These are phyloP conservation scores for Cucumis melo DNA, from an alignment of 306 rosid genomes.

Conservation along the genomic window DNA sequence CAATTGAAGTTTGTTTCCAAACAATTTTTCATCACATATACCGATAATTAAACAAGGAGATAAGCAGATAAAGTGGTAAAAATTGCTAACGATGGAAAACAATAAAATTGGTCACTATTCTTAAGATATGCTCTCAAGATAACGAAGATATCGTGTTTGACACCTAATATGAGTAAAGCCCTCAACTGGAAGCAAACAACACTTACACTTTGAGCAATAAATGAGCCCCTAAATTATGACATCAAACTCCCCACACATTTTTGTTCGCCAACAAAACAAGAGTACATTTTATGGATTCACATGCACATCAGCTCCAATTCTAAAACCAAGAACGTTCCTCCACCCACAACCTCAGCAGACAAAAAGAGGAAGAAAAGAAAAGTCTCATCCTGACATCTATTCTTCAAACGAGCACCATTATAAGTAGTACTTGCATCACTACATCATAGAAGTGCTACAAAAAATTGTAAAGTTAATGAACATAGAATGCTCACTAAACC, in stretches of 20 bases:
- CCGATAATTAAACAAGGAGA: background rate
- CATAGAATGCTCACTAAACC: background rate
- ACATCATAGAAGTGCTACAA: too few species aligned
- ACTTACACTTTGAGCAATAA: background rate
- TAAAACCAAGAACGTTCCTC: background rate
- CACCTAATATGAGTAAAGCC: background rate
- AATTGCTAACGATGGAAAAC: background rate
- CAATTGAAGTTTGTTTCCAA: background rate
- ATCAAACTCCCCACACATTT: background rate
- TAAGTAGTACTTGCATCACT: too few species aligned
- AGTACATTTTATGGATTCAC: background rate
- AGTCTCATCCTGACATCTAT: too few species aligned
- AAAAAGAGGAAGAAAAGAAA: too few species aligned
- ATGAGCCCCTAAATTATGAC: background rate
- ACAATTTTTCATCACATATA: background rate
- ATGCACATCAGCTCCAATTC: background rate
- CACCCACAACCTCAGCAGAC: too few species aligned
- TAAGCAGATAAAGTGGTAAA: background rate
- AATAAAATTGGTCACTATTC: background rate
- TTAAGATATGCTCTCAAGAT: background rate
- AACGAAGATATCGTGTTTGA: background rate
- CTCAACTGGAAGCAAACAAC: background rate
- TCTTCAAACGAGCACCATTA: too few species aligned
- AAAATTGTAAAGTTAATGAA: background rate
- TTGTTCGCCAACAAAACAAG: background rate